These are phyloP conservation scores for Arthroderma sp. DNA, from an alignment of 2,329 filamentous ascomycete species.

Conservation along the genomic window DNA sequence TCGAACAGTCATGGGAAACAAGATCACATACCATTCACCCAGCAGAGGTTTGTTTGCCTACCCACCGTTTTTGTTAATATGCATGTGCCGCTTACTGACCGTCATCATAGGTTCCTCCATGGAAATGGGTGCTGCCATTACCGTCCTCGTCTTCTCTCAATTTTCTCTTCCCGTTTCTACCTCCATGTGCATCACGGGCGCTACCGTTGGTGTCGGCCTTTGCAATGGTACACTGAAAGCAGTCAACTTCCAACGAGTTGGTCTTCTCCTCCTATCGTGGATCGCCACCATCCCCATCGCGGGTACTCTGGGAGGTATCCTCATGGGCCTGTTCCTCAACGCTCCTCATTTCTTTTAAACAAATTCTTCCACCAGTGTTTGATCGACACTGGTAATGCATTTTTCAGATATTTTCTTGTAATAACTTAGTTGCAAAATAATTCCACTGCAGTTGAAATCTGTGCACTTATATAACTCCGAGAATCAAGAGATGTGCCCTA, in stretches of 20 bases:
- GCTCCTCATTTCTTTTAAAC: constrained; percentile 40
- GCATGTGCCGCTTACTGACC: constrained; percentile 6
- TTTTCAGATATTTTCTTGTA: not conserved
- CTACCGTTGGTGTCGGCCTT: constrained; percentile 63
- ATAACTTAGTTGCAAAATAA: too few species aligned
- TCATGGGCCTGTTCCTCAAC: constrained; percentile 45
- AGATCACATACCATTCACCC: constrained; percentile 58
- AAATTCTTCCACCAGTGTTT: too few species aligned
- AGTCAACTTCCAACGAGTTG: constrained; percentile 63
- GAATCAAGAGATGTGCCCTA: too few species aligned
- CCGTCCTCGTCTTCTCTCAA: constrained; percentile 62
- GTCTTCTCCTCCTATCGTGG: constrained; percentile 54
- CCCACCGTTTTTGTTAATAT: not conserved
- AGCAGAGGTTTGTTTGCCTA: constrained; percentile 26
- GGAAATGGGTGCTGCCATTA: constrained; percentile 69
- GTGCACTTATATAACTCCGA: too few species aligned
- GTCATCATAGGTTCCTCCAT: constrained; percentile 44
- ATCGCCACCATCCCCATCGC: constrained; percentile 52
- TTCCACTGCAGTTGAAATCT: too few species aligned
- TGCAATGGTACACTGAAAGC: constrained; percentile 61
- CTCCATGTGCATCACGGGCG: constrained; percentile 68
- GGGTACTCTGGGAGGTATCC: constrained; percentile 40
- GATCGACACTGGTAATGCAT: not conserved
- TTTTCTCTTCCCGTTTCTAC: constrained; percentile 64
- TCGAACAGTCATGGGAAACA: constrained; percentile 60